Evolutionary conservation across 257 asterid genomes (phyloP).

Genomic region (Lavandula angustifolia): DNA sequence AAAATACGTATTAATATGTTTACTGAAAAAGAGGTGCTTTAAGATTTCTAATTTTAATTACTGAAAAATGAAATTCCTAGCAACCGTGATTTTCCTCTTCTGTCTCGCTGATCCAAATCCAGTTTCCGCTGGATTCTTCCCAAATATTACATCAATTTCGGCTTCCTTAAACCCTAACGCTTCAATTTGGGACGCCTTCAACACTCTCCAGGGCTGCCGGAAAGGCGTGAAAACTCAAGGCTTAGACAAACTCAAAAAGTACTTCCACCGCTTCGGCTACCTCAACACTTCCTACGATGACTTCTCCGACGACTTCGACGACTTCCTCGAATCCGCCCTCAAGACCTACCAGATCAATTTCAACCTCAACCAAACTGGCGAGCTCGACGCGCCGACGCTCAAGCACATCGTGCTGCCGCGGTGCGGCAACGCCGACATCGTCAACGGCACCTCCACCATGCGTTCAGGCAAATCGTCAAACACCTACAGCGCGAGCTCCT

Average conservation of each 20-base stretch:
- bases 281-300: conserved; percentile 39
- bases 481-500: conserved; percentile 26
- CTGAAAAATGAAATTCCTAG: conserved; percentile 31
- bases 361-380: conserved; percentile 67
- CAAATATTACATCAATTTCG: conserved; percentile 59
- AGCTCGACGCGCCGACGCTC: conserved; percentile 52
- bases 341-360: conserved; percentile 68
- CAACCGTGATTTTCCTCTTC: conserved; percentile 3
- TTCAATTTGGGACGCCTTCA: conserved; percentile 61
- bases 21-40: too few relatives aligned
- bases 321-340: conserved; percentile 52
- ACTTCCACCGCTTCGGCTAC: conserved; percentile 72
- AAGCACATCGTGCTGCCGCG: conserved; percentile 57
- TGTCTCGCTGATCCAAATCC: conserved; percentile 19
- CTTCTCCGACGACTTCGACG: conserved; percentile 72
- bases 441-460: conserved; percentile 67
- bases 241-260: conserved; percentile 52
- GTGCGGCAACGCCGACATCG: conserved; percentile 75
- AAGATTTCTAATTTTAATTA: background rate
- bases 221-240: conserved; percentile 54
- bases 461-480: conserved; percentile 33
- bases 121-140: conserved; percentile 58
- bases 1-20: too few relatives aligned
- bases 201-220: conserved; percentile 51
- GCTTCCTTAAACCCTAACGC: conserved; percentile 42